Base-by-base conservation (phyloP, 2,329 filamentous ascomycete species). In the Colletotrichum sp. region DNA sequence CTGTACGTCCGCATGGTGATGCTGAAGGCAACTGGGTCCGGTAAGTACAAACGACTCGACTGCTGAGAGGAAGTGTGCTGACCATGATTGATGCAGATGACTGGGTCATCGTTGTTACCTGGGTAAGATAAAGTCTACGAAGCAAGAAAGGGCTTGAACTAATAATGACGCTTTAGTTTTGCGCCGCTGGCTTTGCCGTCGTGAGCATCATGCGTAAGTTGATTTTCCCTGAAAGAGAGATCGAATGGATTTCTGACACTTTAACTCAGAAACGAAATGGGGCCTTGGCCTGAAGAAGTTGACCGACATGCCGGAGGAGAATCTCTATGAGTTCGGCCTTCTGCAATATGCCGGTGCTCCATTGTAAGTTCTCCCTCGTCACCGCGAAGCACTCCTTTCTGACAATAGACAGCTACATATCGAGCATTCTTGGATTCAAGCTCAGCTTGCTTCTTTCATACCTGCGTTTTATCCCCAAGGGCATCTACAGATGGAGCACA, bases 391-490 rank as follows among this genome's bases (percentile, higher is more conserved):
- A 12, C 0, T 8, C 16, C 1, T 0, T 15, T n/a, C 69, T 76
- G 2, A 76, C 70, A 5, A 0, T 0, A 24, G 16, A 8, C 34
- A 87, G 85, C 36, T 88, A 88, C 72, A 84, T 87, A 44, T 78
- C 80, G 13, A 84, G 84, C 44, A 87, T 89, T 28, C 82, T 88
- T 5, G 85, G 84, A 2, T 89, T 89, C 80, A 89, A 89, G 71
- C 80, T 88, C 24, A 83, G 87, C 36, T 79, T 89, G 3, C 79
- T 90, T 6, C 81, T 87, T 3, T 86, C 86, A 2, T 87, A 88
- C 21, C 80, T 89, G 1, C 86, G 88, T 2, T 87, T 89, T 16
- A 84, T 88, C 5, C 84, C 87, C 2, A 81, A 83, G 3, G 81
- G 82, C 0, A 52, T 70, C 5, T 87, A 87, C 59, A 82, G 83